Evolutionary conservation across 768 basidiomycete genomes (phyloP).

Genomic region (Hygrophoropsis aurantiaca): DNA sequence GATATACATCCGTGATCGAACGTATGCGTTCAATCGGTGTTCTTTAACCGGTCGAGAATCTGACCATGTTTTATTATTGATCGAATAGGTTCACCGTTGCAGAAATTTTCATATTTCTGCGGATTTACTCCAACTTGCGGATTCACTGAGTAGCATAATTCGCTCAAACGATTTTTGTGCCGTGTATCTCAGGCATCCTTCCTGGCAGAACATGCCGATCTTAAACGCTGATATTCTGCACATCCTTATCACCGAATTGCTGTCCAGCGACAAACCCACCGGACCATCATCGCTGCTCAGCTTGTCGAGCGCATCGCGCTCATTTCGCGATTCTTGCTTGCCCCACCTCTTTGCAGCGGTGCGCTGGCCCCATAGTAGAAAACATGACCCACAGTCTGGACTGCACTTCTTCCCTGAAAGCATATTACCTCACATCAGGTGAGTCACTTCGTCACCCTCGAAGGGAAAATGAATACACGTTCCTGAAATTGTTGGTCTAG

Average conservation of each 20-base stretch:
- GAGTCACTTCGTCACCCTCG: no score
- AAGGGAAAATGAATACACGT: neutral
- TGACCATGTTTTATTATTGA: conserved; percentile 1
- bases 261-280: conserved; percentile 1
- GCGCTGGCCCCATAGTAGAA: conserved; percentile 32
- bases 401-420: conserved; percentile 30
- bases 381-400: conserved; percentile 17
- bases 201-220: conserved; percentile 20
- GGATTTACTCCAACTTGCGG: neutral
- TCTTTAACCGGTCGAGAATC: neutral
- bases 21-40: conserved; percentile 13
- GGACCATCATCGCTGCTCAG: conserved; percentile 17
- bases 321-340: conserved; percentile 28
- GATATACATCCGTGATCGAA: conserved; percentile 2
- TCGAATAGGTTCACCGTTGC: neutral
- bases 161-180: conserved; percentile 5
- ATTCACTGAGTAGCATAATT: neutral
- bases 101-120: conserved; percentile 2
- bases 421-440: conserved; percentile 32
- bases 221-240: conserved; percentile 34
- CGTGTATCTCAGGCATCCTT: conserved; percentile 1
- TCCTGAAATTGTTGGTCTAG: conserved; percentile 8
- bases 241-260: conserved; percentile 29
- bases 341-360: conserved; percentile 31
- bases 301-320: conserved; percentile 22